These are phyloP conservation scores for Ophiostoma australiae DNA, from an alignment of 2,329 filamentous ascomycete genomes.

Conservation along the genomic window DNA sequence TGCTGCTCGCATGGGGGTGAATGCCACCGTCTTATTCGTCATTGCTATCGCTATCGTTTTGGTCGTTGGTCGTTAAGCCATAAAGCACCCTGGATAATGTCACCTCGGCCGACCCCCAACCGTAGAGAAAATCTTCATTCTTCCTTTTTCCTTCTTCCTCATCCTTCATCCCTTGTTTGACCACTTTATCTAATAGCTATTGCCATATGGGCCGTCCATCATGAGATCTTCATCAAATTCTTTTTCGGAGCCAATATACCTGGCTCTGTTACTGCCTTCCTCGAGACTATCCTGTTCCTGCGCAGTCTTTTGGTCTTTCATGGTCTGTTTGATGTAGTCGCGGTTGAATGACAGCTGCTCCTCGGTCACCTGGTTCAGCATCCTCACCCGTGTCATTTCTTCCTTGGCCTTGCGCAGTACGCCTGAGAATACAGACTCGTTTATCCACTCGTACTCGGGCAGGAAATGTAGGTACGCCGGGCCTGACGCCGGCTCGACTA, in stretches of 20 bases:
- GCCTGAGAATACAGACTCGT: slow-evolving; percentile 31
- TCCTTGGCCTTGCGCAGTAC: not conserved
- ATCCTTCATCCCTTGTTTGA: not conserved
- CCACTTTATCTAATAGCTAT: not conserved
- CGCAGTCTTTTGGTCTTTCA: slow-evolving; percentile 7
- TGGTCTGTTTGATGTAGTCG: slow-evolving; percentile 45
- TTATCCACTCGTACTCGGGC: slow-evolving; percentile 28
- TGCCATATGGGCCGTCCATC: slow-evolving; percentile 1
- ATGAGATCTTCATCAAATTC: slow-evolving; percentile 21
- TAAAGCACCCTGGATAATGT: too few species aligned
- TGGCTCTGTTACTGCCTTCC: not conserved
- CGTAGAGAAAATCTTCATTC: too few species aligned
- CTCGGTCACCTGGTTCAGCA: slow-evolving; percentile 49
- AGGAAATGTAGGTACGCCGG: slow-evolving; percentile 50
- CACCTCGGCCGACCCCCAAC: too few species aligned
- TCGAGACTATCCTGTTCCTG: not conserved
- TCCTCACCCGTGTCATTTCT: slow-evolving; percentile 18
- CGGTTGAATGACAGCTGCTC: slow-evolving; percentile 51
- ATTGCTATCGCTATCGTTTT: slow-evolving; percentile 6
- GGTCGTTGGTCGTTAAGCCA: not conserved
- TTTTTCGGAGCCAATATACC: not conserved
- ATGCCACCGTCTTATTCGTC: not conserved
- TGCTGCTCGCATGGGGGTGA: not conserved
- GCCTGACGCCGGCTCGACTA: slow-evolving; percentile 38
- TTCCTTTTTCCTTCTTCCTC: too few species aligned